A percentile compares a stretch with the other conserved stretches of the same genome.
Conservation (phyloP, 768 basidiomycete species). For the Kwoniella pini region DNA sequence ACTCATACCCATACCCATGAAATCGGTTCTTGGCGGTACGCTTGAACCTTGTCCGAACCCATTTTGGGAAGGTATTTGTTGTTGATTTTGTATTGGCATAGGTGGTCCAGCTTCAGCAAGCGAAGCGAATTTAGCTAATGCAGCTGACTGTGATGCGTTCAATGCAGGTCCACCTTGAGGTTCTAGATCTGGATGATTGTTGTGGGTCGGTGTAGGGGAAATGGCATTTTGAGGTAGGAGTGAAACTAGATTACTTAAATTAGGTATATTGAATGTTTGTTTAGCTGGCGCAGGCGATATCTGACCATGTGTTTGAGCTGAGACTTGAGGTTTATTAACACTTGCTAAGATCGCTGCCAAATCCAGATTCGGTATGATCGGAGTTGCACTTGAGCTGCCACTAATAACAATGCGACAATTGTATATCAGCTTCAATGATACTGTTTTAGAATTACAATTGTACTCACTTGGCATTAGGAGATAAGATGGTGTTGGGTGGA, state of each 20-base stretch:
- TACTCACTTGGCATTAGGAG: not conserved
- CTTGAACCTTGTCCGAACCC: no score
- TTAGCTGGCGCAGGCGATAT: not conserved
- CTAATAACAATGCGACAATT: not conserved
- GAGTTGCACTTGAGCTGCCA: not conserved
- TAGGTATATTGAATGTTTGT: constrained; percentile 1
- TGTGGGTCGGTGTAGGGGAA: not conserved
- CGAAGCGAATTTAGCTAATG: constrained; percentile 24
- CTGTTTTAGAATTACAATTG: no score
- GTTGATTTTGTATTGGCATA: not conserved
- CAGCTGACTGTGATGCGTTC: constrained; percentile 13
- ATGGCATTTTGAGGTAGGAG: constrained; percentile 14
- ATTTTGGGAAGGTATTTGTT: not conserved
- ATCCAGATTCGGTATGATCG: constrained; percentile 18
- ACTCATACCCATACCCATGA: constrained; percentile 1
- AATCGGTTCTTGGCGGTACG: not conserved
- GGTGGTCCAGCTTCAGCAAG: constrained; percentile 22
- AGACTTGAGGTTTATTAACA: constrained; percentile 15
- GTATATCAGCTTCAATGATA: not conserved
- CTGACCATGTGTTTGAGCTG: constrained; percentile 2
- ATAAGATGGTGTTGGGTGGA: not conserved
- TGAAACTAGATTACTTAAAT: constrained; percentile 27
- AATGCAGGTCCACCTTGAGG: constrained; percentile 7
- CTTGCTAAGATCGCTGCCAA: constrained; percentile 40
- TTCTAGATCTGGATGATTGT: not conserved